A percentile compares a stretch with the other conserved stretches of the same genome.
phyloP scores from a whole-genome alignment of 2,329 filamentous ascomycete species.

The Curvularia sp. region DNA sequence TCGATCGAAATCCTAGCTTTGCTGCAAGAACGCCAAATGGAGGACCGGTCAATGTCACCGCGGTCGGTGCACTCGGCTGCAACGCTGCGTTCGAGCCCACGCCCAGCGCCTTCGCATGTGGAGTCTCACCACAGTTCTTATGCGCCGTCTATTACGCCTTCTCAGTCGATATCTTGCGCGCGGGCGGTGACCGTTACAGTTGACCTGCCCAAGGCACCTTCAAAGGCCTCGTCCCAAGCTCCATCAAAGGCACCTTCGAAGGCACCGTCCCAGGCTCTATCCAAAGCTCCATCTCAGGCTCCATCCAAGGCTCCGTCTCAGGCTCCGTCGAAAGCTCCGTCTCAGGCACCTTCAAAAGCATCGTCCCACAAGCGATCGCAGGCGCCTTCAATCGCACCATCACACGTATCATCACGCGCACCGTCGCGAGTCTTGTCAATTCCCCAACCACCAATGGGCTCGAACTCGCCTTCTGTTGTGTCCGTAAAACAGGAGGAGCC shows the following conservation, averaged over 20 bases:
- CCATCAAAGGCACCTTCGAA: constrained; percentile 1
- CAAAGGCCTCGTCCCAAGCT: constrained; percentile 5
- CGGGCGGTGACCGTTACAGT: background rate
- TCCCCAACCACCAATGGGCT: constrained; percentile 20
- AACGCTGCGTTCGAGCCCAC: constrained; percentile 12
- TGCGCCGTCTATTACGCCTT: constrained; percentile 7
- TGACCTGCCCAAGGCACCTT: constrained; percentile 4
- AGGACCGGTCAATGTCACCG: constrained; percentile 22
- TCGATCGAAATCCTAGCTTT: constrained; percentile 40
- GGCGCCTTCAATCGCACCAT: background rate
- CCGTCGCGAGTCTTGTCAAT: constrained; percentile 21
- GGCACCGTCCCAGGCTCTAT: constrained; percentile 17
- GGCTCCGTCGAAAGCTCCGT: background rate
- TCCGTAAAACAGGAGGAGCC: constrained; percentile 32
- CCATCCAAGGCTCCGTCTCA: constrained; percentile 6
- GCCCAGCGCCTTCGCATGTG: constrained; percentile 7
- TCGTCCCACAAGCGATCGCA: background rate
- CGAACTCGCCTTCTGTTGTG: constrained; percentile 33
- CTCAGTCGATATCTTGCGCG: constrained; percentile 6
- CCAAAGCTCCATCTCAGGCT: constrained; percentile 17
- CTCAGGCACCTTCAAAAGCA: background rate
- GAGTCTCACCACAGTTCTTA: constrained; percentile 2
- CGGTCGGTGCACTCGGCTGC: constrained; percentile 26
- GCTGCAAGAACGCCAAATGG: constrained; percentile 36
- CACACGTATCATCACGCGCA: constrained; percentile 16